A percentile compares a stretch with the other conserved stretches of the same genome.
Conservation (phyloP, 805 yeast genomes). For the Wickerhamomyces strasburgensis region DNA sequence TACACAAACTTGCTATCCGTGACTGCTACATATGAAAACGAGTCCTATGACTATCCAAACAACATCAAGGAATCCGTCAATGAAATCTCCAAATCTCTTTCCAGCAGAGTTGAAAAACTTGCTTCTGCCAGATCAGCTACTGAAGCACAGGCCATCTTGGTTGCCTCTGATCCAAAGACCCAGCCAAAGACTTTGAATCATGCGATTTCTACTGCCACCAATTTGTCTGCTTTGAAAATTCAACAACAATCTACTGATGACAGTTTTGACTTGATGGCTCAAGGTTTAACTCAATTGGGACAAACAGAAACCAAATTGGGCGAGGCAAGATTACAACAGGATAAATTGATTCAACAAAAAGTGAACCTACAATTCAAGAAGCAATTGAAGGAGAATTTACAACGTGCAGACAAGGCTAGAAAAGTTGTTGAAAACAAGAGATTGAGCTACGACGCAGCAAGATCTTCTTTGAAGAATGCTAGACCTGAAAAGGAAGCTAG, state of each 20-base stretch:
- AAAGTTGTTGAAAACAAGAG: conserved; percentile 73
- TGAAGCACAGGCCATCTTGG: conserved; percentile 76
- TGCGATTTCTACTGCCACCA: conserved; percentile 74
- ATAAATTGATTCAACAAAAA: conserved; percentile 60
- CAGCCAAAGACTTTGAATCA: conserved; percentile 80
- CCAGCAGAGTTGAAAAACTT: conserved; percentile 58
- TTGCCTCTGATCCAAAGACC: conserved; percentile 42
- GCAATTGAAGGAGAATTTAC: conserved; percentile 55
- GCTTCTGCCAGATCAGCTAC: conserved; percentile 69
- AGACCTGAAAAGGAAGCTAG: conserved; percentile 66
- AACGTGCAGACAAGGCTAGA: conserved; percentile 63
- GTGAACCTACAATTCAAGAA: conserved; percentile 65
- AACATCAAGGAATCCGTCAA: conserved; percentile 67
- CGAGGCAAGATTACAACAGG: conserved; percentile 79
- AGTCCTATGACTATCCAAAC: conserved; percentile 80
- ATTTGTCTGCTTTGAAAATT: conserved; percentile 33
- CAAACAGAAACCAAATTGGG: conserved; percentile 71
- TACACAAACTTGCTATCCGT: conserved; percentile 54
- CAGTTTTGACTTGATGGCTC: conserved; percentile 47
- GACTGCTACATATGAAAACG: conserved; percentile 57
- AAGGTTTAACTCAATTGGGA: conserved; percentile 62
- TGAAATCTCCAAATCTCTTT: conserved; percentile 63
- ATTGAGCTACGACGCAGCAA: conserved; percentile 73
- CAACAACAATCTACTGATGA: conserved; percentile 31
- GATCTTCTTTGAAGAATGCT: conserved; percentile 46